Evolutionary conservation across 1,284 basidiomycete species (phyloP), one percentile per base, ranked within the genome.

Genomic region (Cutaneotrichosporon sp.): DNA sequence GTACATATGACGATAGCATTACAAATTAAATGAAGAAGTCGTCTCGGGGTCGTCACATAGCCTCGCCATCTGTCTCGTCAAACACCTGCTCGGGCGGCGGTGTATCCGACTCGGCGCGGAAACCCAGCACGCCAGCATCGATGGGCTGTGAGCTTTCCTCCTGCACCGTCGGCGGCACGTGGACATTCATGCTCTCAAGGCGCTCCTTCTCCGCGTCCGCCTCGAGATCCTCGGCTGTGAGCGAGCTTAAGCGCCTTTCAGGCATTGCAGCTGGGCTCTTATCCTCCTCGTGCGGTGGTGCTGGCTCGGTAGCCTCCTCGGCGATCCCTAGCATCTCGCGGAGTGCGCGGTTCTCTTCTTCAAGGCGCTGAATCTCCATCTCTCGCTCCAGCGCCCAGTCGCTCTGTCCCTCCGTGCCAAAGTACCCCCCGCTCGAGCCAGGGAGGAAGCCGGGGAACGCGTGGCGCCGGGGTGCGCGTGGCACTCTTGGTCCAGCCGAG

Each of bases 301-400:
- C 38, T 5, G 54, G 56, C 14, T 32, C 49, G 2, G 55, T 38
- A 0, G 55, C 59, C 31, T 71, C 68, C 29, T 68, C 59, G 3
- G 71, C 65, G 60, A 93, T 88, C 10, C 81, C 83, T 32, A 94
- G 76, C 70, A 85, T 72, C 64, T 80, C 79, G 51, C 92, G 79
- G 46, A 97, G 77, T 52, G 83, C 78, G 38, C 82, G 80, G 66
- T 97, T 97, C 76, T 94, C 92, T 51, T 76, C 77, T 68, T 87
- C 84, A 32, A 97, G 76, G 33, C 89, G 80, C 31, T 80, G 66
- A 53, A 93, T 87, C 76, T 94, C 90, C 61, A 78, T 78, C 70
- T 94, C 91, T 54, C 91, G 81, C 69, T 90, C 87, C 53, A 85
- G 61, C 0, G 87, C 84, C 87, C 90, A 92, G 73, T 94, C 90